These are phyloP conservation scores for Malus asiatica DNA, from an alignment of 306 rosid genomes.

Conservation along the genomic window DNA sequence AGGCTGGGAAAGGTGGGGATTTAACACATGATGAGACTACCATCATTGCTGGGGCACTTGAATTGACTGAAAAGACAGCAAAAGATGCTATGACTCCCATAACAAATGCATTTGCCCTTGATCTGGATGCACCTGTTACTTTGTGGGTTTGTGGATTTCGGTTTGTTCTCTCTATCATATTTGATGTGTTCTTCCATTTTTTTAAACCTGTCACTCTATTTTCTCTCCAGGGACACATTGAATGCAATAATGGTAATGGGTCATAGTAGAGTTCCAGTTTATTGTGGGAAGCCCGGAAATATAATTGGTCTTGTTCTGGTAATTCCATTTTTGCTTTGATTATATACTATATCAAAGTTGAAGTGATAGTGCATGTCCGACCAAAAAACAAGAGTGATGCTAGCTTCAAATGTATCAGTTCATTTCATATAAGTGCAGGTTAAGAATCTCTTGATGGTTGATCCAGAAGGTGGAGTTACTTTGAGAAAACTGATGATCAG, in stretches of 20 bases:
- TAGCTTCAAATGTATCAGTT: background rate
- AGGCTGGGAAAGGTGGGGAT: constrained; percentile 99
- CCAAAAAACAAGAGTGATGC: background rate
- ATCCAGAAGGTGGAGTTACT: constrained; percentile 57
- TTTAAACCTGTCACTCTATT: constrained; percentile 13
- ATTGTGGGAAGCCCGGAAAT: constrained; percentile 56
- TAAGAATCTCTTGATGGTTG: constrained; percentile 83
- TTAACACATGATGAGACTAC: constrained; percentile 97
- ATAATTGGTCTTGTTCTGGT: constrained; percentile 96
- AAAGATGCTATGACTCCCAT: constrained; percentile 98
- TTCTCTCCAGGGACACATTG: constrained; percentile 63
- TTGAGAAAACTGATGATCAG: constrained; percentile 73
- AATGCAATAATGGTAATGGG: constrained; percentile 84
- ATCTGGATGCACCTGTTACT: constrained; percentile 81
- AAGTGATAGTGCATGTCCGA: background rate
- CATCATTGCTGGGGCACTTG: constrained; percentile 94
- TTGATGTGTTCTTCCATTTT: constrained; percentile 11
- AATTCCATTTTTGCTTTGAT: constrained; percentile 18
- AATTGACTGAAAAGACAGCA: constrained; percentile 91
- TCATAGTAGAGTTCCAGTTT: constrained; percentile 96
- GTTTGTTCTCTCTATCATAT: constrained; percentile 17
- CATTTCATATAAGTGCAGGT: constrained; percentile 47
- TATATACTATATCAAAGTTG: background rate
- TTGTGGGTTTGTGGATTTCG: constrained; percentile 65
- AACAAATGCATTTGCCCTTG: constrained; percentile 91